These are phyloP conservation scores for Starmerella apicola DNA, from an alignment of 805 yeast genomes.

Conservation along the genomic window DNA sequence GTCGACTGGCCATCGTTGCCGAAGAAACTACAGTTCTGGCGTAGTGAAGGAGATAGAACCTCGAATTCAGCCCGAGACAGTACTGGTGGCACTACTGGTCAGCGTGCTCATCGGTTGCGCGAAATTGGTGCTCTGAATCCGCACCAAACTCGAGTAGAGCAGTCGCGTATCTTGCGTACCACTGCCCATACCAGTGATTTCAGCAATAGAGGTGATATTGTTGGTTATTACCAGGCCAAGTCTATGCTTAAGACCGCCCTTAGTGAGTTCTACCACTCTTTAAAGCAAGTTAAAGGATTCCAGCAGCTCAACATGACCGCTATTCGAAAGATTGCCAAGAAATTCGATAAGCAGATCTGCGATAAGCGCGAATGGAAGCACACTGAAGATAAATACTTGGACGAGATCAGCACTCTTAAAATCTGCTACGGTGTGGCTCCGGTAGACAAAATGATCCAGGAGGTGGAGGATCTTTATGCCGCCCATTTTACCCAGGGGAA, in stretches of 20 bases:
- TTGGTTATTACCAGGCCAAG: slow-evolving; percentile 54
- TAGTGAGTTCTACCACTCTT: slow-evolving; percentile 58
- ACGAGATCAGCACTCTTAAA: slow-evolving; percentile 45
- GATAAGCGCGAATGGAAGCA: slow-evolving; percentile 54
- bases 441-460: slow-evolving; percentile 48
- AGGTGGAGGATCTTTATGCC: slow-evolving; percentile 58
- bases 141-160: neutral
- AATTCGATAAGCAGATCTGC: slow-evolving; percentile 68
- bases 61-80: slow-evolving; percentile 1
- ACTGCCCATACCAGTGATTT: slow-evolving; percentile 13
- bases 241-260: slow-evolving; percentile 57
- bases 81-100: neutral
- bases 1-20: slow-evolving; percentile 18
- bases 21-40: neutral
- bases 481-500: slow-evolving; percentile 57
- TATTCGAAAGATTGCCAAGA: slow-evolving; percentile 76
- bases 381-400: slow-evolving; percentile 39
- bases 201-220: slow-evolving; percentile 15
- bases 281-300: slow-evolving; percentile 59
- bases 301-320: slow-evolving; percentile 74
- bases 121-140: neutral
- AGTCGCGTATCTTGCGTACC: neutral
- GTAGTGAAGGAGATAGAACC: too few relatives aligned
- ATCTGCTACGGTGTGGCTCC: slow-evolving; percentile 25
- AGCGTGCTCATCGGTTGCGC: neutral